Conservation (phyloP, 345 rosid genomes). For the Eucalyptus curtisii region DNA sequence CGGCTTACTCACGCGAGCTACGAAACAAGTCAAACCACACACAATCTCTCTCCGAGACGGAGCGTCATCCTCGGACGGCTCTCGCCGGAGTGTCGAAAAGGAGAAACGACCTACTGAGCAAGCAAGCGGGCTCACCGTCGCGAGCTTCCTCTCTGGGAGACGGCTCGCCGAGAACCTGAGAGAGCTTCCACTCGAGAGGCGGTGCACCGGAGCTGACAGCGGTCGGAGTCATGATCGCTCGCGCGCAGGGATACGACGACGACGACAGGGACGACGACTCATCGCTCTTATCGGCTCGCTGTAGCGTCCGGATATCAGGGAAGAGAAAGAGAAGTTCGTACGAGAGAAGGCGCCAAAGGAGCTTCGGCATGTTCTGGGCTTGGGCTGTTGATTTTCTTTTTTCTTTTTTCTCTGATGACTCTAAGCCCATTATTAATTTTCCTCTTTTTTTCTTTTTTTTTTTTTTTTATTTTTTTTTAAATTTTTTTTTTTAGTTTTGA, state of each 20-base stretch:
- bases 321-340: background rate
- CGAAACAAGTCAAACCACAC: too few species aligned
- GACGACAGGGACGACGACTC: background rate
- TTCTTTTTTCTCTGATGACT: background rate
- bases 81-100: background rate
- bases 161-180: slow-evolving; percentile 45
- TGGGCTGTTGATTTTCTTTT: background rate
- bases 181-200: slow-evolving; percentile 37
- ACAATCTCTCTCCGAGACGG: background rate
- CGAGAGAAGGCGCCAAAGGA: background rate
- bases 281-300: background rate
- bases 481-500: background rate
- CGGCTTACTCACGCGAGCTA: too few species aligned
- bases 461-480: too few species aligned
- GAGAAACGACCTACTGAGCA: background rate
- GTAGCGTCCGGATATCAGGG: background rate
- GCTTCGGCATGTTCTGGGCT: background rate
- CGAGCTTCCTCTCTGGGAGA: slow-evolving; percentile 35
- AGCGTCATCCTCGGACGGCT: background rate
- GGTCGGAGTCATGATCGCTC: slow-evolving; percentile 6
- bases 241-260: too few species aligned
- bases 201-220: slow-evolving; percentile 1
- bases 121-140: slow-evolving; percentile 13
- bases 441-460: background rate
- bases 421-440: background rate